Evolutionary conservation across 2,329 filamentous ascomycete species (phyloP).

Genomic region (Neopestalotiopsis sp.): DNA sequence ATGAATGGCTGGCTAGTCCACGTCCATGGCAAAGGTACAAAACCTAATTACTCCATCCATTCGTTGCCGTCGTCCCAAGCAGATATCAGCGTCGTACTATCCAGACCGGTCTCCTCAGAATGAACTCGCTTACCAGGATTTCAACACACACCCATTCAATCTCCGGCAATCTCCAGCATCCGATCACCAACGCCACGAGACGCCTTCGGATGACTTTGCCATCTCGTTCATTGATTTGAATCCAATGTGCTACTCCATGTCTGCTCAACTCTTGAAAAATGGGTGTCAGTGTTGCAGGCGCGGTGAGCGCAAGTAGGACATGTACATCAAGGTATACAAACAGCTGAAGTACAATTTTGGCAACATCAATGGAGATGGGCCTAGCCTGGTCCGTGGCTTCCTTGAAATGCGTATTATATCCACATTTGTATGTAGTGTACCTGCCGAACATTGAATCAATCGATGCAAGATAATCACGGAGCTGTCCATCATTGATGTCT

Average conservation of each 20-base stretch:
- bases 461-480: neutral
- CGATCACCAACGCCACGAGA: neutral
- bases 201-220: too few species aligned
- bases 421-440: neutral
- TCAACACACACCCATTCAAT: neutral
- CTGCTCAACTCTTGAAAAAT: too few species aligned
- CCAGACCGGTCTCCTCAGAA: neutral
- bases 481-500: neutral
- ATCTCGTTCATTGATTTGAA: too few species aligned
- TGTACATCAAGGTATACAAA: too few species aligned
- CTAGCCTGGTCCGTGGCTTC: neutral
- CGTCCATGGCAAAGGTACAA: neutral
- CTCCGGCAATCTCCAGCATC: neutral
- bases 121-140: neutral
- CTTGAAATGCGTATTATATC: neutral
- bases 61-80: neutral
- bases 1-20: neutral
- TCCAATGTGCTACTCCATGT: too few species aligned
- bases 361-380: too few species aligned
- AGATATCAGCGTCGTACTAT: slow-evolving; percentile 2
- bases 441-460: neutral
- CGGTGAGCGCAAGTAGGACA: too few species aligned
- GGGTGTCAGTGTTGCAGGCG: too few species aligned
- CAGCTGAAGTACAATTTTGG: too few species aligned
- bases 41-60: neutral